A percentile compares a stretch with the other conserved stretches of the same genome.
Conservation (phyloP, 2,329 filamentous ascomycete genomes). For the Sporothrix sp. region DNA sequence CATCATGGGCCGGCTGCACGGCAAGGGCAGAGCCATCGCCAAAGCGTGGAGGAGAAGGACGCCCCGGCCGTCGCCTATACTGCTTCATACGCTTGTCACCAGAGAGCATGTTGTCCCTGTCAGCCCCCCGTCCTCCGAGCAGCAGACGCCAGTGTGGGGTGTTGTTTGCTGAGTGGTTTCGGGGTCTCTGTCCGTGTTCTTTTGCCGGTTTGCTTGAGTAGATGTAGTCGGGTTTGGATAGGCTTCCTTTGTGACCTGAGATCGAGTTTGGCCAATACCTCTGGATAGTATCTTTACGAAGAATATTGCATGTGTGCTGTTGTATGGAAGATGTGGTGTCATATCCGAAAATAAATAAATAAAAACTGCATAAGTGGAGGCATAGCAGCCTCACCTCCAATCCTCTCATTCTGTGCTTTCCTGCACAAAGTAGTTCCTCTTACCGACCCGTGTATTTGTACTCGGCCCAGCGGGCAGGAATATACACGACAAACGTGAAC, state of each 20-base stretch:
- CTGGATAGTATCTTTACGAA: background rate
- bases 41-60: background rate
- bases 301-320: no score
- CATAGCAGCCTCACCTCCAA: background rate
- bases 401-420: no score
- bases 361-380: background rate
- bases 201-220: no score
- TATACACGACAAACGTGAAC: slow-evolving; percentile 37
- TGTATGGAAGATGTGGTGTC: no score
- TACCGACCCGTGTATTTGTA: slow-evolving; percentile 34
- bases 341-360: background rate
- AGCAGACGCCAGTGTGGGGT: background rate
- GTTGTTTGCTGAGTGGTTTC: background rate
- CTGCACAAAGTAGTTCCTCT: no score
- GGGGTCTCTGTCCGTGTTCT: no score
- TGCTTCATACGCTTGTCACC: background rate
- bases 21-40: background rate
- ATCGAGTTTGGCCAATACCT: background rate
- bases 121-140: background rate
- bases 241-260: no score
- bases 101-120: background rate
- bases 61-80: background rate
- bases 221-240: background rate
- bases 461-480: slow-evolving; percentile 40
- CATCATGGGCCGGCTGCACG: background rate